A percentile compares a stretch with the other conserved stretches of the same genome.
Evolutionary conservation across 192 early-diverging fungal species (phyloP).

Genomic region (Spinellus fusiger): DNA sequence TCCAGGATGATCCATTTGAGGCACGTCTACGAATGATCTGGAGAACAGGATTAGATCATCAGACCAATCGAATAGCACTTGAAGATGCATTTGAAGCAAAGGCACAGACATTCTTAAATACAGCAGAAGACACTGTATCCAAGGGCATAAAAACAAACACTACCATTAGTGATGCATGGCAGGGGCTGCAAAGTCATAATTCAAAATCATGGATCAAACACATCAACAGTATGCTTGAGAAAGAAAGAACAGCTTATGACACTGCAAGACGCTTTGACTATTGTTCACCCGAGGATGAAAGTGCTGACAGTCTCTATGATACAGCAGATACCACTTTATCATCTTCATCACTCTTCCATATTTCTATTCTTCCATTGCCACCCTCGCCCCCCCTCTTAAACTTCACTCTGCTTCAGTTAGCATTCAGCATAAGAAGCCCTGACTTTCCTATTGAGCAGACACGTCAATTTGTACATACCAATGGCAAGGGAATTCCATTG

Average conservation of each 20-base stretch:
- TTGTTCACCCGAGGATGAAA: neutral
- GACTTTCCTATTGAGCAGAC: conserved; percentile 30
- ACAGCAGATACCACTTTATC: neutral
- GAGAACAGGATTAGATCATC: conserved; percentile 31
- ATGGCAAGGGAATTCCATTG: conserved; percentile 34
- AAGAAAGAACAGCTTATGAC: conserved; percentile 7
- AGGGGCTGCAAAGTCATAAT: conserved; percentile 25
- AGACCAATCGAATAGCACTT: conserved; percentile 23
- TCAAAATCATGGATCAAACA: conserved; percentile 28
- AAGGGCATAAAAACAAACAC: conserved; percentile 8
- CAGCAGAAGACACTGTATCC: neutral
- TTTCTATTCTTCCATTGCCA: conserved; percentile 8
- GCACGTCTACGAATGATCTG: conserved; percentile 26
- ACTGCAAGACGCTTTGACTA: neutral
- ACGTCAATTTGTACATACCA: conserved; percentile 29
- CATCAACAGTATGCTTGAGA: conserved; percentile 4
- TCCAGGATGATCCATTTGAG: conserved; percentile 46
- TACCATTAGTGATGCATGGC: conserved; percentile 19
- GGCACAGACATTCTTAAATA: conserved; percentile 11
- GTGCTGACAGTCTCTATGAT: neutral
- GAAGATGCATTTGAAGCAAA: conserved; percentile 36
- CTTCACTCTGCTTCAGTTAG: conserved; percentile 13
- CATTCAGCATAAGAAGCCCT: conserved; percentile 14
- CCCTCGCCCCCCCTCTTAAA: conserved; percentile 26
- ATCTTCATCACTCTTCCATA: conserved; percentile 7